Base-by-base conservation (phyloP, 1,139 yeast genomes). In the Yamadazyma atmosphaerica region DNA sequence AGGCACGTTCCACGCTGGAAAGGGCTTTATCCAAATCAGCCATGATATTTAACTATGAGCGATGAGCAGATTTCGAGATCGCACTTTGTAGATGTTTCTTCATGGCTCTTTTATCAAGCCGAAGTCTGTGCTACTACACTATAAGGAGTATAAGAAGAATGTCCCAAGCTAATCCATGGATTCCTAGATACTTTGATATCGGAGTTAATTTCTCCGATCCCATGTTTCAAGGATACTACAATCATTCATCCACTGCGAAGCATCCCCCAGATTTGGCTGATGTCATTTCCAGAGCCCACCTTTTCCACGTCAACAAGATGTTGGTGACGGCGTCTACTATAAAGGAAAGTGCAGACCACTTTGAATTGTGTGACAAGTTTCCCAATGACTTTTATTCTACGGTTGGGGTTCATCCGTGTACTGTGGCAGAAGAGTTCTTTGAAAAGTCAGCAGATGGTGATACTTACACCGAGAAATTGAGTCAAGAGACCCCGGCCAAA, bases 381-480 rank as follows among this genome's bases (percentile, higher is more conserved):
- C 42, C 46, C 4, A 58, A 61, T 4, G 52, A 59, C 14, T 65
- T 83, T 35, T 71, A 65, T 46, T 79, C 86, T 12, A 92, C 98
- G 0, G 92, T 83, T 1, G 98, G 98, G 9, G 95, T 90, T 1
- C 98, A 92, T 62, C 98, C 98, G 1, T 90, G 98, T 60, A 69
- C 83, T 14, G 95, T 88, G 0, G 74, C 80, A 13, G 83, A 79
- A 46, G 87, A 72, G 43, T 71, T 71, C 44, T 72, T 65, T 38
- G 37, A 35, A 4, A 47, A 51, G 19, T 45, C 39, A 6, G 6
- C 22, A 10, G 50, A 46, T n/a, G 50, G 47, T 4, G 52, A 46
- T 2, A 37, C 47, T 13, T 55, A 50, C 23, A 49, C 59, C 9
- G 64, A n/a, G n/a, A n/a, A n/a, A n/a, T n/a, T n/a, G 62, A 24